These are phyloP conservation scores for Thraustochytrium aureum DNA, from an alignment of 352 stramenopile genomes.

Conservation along the genomic window DNA sequence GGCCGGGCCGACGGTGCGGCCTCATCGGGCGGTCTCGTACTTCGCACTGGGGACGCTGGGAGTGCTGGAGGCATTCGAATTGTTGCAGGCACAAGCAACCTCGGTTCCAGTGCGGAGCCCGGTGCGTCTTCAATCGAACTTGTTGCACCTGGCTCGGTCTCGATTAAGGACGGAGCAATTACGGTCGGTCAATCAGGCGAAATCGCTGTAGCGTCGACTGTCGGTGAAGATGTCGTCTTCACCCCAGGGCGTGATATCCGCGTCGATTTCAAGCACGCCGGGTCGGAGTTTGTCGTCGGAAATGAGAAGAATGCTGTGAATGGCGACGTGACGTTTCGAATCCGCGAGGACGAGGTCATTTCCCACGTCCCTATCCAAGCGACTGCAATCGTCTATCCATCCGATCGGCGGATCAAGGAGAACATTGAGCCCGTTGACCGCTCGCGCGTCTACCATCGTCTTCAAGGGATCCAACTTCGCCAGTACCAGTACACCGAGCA, in stretches of 20 bases:
- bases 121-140: no score
- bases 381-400: constrained; percentile 83
- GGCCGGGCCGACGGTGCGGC: no score
- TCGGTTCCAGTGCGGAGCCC: no score
- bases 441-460: constrained; percentile 78
- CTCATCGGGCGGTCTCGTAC: no score
- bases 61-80: neutral
- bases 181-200: neutral
- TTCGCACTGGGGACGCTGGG: constrained; percentile 2
- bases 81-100: no score
- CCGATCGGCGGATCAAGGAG: constrained; percentile 86
- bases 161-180: neutral
- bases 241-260: constrained; percentile 12
- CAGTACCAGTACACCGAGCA: constrained; percentile 84
- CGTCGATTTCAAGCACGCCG: constrained; percentile 51
- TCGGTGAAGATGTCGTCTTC: constrained; percentile 14
- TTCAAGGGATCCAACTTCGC: constrained; percentile 79
- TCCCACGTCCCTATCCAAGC: constrained; percentile 76
- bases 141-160: neutral
- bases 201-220: neutral
- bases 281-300: constrained; percentile 53
- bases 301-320: constrained; percentile 54
- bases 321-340: constrained; percentile 60
- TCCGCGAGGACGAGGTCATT: constrained; percentile 62
- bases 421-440: constrained; percentile 81